Evolutionary conservation across 179 eudicot species (phyloP), one percentile per base, ranked within the genome.

Genomic region (Beta corolliflora): DNA sequence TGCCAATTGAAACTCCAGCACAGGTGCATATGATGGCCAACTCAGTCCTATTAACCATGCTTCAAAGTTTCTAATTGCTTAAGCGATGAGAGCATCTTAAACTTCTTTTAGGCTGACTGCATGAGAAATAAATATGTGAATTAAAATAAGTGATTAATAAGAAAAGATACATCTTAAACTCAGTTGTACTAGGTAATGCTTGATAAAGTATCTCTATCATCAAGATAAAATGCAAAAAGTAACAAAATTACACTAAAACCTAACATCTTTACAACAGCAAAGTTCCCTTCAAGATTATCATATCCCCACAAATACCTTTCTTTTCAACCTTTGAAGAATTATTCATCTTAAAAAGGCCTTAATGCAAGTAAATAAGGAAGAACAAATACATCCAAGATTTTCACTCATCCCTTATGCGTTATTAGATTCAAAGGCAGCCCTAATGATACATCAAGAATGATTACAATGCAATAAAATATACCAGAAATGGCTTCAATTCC

Each of bases 1-100:
- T 73, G 67, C 99, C 98, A 88, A 89, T 70, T 50, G 89, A 90
- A 75, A 91, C 80, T 60, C 99, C 99, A 76, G 76, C 89, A 23
- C 85, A 77, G 75, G 94, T 82, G 83, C 90, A 95, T 86, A 96
- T 84, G 80, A 90, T 83, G 70, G 92, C 92, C 71, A 91, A 83
- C 77, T 85, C 81, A 81, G 84, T 79, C 76, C 75, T 84, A 71
- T 65, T 83, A 86, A 83, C 92, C 97, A 90, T 95, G 79, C 82
- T 90, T 81, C 74, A 66, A 82, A 61, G 71, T 83, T 85, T 87
- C 84, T 63, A 79, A 71, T 80, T 50, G 76, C 73, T 76, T 72
- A 71, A 84, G 83, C 85, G 84, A 81, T 69, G 80, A 71, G 83
- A 87, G 82, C 99, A 92, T 95, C 89, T 83, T 91, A 88, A 75